Percentiles rank a stretch among this genome's conserved stretches.
Evolutionary conservation across 352 stramenopile genomes (phyloP).

Genomic region (Pythium pyrilobum): DNA sequence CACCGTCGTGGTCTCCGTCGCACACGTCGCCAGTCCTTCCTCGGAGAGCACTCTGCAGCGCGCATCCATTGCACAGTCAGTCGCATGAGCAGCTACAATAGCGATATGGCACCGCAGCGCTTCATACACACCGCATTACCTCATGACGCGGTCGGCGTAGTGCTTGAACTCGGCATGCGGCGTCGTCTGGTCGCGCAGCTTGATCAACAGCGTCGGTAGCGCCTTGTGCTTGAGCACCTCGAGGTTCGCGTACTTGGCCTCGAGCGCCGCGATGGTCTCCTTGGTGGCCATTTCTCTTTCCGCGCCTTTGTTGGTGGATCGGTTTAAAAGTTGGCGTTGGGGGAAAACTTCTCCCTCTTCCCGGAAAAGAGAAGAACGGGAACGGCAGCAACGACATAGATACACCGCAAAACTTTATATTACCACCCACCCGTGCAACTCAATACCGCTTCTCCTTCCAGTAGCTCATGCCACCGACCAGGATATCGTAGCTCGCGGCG

Average conservation of each 20-base stretch:
- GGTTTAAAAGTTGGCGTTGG: not conserved
- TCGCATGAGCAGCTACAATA: not conserved
- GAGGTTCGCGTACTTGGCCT: slow-evolving; percentile 59
- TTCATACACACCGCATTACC: slow-evolving; percentile 19
- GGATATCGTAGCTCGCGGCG: slow-evolving; percentile 72
- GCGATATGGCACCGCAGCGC: too few species aligned
- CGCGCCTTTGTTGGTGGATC: not conserved
- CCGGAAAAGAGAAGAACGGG: not conserved
- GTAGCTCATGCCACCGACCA: slow-evolving; percentile 60
- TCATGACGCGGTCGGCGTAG: slow-evolving; percentile 75
- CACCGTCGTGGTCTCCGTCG: slow-evolving; percentile 45
- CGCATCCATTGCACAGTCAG: not conserved
- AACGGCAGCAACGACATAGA: slow-evolving; percentile 12
- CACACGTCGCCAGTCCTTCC: slow-evolving; percentile 63
- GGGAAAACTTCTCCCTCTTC: too few species aligned
- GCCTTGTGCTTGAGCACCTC: slow-evolving; percentile 62
- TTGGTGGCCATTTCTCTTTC: slow-evolving; percentile 33
- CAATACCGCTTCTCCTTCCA: slow-evolving; percentile 72
- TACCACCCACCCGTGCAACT: slow-evolving; percentile 21
- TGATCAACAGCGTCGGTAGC: slow-evolving; percentile 59
- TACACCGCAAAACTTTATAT: slow-evolving; percentile 21
- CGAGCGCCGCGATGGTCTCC: slow-evolving; percentile 39
- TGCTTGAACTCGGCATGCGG: slow-evolving; percentile 73
- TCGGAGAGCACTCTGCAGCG: slow-evolving; percentile 55
- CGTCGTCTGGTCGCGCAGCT: slow-evolving; percentile 65